A percentile compares a stretch with the other conserved stretches of the same genome.
Conservation (phyloP, 2,329 filamentous ascomycete genomes). For the Ophiostoma angusticollis region DNA sequence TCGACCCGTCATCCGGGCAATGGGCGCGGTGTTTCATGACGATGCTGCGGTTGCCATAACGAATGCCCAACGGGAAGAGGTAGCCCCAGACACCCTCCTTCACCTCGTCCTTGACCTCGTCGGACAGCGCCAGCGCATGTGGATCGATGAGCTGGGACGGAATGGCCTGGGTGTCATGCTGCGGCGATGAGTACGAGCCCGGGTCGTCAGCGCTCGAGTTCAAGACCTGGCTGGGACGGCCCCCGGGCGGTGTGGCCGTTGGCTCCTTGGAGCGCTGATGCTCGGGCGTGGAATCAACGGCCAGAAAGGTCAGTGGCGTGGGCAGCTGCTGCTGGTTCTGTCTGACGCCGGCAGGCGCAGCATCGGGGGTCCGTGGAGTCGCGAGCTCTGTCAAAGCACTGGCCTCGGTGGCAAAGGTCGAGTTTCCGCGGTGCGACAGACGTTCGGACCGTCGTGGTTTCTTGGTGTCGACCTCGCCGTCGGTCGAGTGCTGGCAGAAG, state of each 20-base stretch:
- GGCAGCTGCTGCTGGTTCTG: slow-evolving; percentile 51
- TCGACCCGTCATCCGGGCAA: slow-evolving; percentile 42
- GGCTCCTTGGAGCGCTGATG: slow-evolving; percentile 47
- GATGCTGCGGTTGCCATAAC: slow-evolving; percentile 50
- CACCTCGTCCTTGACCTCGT: slow-evolving; percentile 74
- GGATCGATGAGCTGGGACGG: slow-evolving; percentile 68
- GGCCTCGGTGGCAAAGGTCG: slow-evolving; percentile 1
- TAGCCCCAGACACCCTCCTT: slow-evolving; percentile 93
- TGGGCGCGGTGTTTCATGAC: slow-evolving; percentile 62
- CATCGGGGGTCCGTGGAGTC: neutral
- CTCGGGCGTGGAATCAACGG: slow-evolving; percentile 38
- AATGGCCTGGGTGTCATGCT: slow-evolving; percentile 60
- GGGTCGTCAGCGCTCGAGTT: slow-evolving; percentile 20
- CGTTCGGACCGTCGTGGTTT: slow-evolving; percentile 72
- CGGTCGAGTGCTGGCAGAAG: slow-evolving; percentile 46
- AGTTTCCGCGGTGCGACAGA: slow-evolving; percentile 40
- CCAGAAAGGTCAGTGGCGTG: slow-evolving; percentile 60
- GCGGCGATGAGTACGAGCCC: slow-evolving; percentile 37
- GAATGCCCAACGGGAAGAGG: slow-evolving; percentile 65
- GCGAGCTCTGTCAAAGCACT: slow-evolving; percentile 6
- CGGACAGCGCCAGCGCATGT: slow-evolving; percentile 55
- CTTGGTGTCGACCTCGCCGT: slow-evolving; percentile 56
- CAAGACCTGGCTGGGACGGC: slow-evolving; percentile 40
- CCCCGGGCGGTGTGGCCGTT: slow-evolving; percentile 57
- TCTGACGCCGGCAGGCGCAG: slow-evolving; percentile 3